These are phyloP conservation scores for Trypanosoma theileri DNA, from an alignment of 208 protist genomes.

Conservation along the genomic window DNA sequence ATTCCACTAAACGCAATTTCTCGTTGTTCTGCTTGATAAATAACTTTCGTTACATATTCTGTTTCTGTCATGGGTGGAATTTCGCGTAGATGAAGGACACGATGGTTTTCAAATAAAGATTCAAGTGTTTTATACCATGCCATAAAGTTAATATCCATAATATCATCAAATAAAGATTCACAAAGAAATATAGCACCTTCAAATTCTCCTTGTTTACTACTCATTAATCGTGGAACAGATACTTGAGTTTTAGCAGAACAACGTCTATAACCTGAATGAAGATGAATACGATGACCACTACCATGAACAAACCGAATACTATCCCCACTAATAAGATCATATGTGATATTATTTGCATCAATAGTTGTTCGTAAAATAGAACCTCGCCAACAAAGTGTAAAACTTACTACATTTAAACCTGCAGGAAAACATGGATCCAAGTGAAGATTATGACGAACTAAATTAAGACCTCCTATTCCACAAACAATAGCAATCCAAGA, in stretches of 20 bases:
- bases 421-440: constrained; percentile 78
- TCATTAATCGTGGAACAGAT: constrained; percentile 53
- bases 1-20: constrained; percentile 88
- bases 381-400: constrained; percentile 80
- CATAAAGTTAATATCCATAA: constrained; percentile 86
- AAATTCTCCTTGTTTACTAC: constrained; percentile 54
- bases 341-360: constrained; percentile 59
- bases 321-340: constrained; percentile 76
- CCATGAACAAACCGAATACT: constrained; percentile 86
- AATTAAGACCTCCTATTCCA: constrained; percentile 74
- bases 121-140: constrained; percentile 85
- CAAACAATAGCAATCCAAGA: constrained; percentile 62
- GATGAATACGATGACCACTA: constrained; percentile 73
- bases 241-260: constrained; percentile 37
- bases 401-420: constrained; percentile 62
- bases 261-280: constrained; percentile 69
- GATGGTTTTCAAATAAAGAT: constrained; percentile 85
- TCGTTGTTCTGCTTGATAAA: constrained; percentile 76
- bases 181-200: constrained; percentile 82
- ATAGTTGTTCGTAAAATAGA: constrained; percentile 64
- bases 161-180: constrained; percentile 82
- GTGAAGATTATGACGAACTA: constrained; percentile 45
- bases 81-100: constrained; percentile 66
- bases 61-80: constrained; percentile 77
- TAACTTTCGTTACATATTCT: constrained; percentile 83